Conservation (phyloP, 306 rosid species). For the Castanea sativa region DNA sequence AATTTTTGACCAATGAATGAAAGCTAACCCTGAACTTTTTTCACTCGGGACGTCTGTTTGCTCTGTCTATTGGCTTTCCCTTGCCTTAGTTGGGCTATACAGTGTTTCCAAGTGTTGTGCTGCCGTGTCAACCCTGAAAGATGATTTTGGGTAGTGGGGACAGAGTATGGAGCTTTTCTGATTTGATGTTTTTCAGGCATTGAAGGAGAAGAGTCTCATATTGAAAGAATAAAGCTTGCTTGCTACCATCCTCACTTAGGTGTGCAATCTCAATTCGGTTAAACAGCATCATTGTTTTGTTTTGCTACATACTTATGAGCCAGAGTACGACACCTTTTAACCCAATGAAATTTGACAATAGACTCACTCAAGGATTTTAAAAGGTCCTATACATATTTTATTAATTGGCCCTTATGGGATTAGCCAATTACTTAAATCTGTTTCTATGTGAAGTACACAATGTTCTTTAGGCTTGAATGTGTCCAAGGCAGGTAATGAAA, state of each 20-base stretch:
- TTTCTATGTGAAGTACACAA: too few species aligned
- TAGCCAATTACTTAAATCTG: too few species aligned
- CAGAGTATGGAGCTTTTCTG: neutral
- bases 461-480: too few species aligned
- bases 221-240: neutral
- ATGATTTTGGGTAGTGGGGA: neutral
- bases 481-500: too few species aligned
- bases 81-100: too few species aligned
- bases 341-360: too few species aligned
- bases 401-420: too few species aligned
- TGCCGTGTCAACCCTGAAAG: neutral
- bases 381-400: too few species aligned
- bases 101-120: too few species aligned
- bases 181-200: neutral
- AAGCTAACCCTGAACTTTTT: neutral
- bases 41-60: conserved; percentile 7
- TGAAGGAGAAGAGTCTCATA: neutral
- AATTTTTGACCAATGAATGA: conserved; percentile 7
- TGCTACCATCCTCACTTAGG: neutral
- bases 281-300: neutral
- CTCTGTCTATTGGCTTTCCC: neutral
- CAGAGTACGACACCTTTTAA: too few species aligned
- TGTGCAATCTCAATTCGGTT: neutral
- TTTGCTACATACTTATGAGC: neutral
- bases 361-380: too few species aligned